These are phyloP conservation scores for Lyophyllum decastes DNA, from an alignment of 768 basidiomycete species.

Conservation along the genomic window DNA sequence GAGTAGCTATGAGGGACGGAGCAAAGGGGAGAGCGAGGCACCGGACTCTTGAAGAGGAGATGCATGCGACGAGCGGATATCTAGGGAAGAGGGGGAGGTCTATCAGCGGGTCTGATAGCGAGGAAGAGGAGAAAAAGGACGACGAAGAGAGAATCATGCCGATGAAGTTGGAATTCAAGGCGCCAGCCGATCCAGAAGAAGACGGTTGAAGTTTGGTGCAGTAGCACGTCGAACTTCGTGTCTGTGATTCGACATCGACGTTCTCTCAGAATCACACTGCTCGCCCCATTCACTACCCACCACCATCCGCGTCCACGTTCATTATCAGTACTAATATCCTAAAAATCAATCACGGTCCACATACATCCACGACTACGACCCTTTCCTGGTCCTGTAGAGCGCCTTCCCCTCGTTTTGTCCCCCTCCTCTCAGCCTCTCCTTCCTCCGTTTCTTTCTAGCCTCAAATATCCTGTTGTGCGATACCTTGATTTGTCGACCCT, in stretches of 20 bases:
- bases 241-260: neutral
- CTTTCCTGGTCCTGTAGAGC: neutral
- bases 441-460: neutral
- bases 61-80: slow-evolving; percentile 2
- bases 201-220: neutral
- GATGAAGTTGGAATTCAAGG: slow-evolving; percentile 28
- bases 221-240: neutral
- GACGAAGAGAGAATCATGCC: slow-evolving; percentile 19
- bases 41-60: slow-evolving; percentile 10
- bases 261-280: neutral
- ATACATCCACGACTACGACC: neutral
- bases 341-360: neutral
- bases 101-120: slow-evolving; percentile 22
- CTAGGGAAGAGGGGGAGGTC: slow-evolving; percentile 12
- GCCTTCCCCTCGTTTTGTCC: neutral
- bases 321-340: neutral
- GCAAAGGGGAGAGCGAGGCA: slow-evolving; percentile 3
- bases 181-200: slow-evolving; percentile 10
- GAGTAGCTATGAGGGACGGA: neutral
- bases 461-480: neutral
- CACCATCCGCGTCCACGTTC: neutral
- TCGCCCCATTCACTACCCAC: no score
- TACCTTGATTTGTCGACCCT: slow-evolving; percentile 7
- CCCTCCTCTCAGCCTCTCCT: no score
- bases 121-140: slow-evolving; percentile 16